Evolutionary conservation across 139 green algal genomes (phyloP).

Genomic region (Ulvella scutata): DNA sequence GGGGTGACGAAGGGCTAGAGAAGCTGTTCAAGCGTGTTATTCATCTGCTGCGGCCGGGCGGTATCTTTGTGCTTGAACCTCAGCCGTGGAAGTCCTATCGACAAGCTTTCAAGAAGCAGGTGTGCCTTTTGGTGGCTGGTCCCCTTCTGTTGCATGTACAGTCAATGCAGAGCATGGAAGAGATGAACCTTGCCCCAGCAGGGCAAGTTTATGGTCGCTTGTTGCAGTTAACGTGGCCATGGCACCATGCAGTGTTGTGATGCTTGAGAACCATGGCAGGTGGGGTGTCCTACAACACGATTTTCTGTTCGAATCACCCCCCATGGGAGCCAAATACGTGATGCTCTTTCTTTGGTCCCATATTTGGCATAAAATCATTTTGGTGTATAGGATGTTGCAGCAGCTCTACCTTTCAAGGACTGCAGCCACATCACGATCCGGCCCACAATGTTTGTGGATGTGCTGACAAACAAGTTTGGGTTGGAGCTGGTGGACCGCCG

Average conservation of each 20-base stretch:
- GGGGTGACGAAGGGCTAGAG: constrained; percentile 59
- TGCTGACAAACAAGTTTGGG: constrained; percentile 28
- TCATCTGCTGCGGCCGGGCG: constrained; percentile 32
- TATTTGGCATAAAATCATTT: too few species aligned
- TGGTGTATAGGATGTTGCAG: constrained; percentile 3
- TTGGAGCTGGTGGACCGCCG: constrained; percentile 36
- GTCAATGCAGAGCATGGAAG: too few species aligned
- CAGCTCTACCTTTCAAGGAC: neutral
- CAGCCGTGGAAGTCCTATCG: constrained; percentile 78
- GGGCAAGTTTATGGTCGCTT: too few species aligned
- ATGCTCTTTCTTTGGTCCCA: too few species aligned
- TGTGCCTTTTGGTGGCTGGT: neutral
- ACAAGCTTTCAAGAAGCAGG: neutral
- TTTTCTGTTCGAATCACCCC: too few species aligned
- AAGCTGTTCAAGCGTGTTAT: constrained; percentile 40
- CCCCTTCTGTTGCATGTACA: neutral
- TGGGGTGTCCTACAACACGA: too few species aligned
- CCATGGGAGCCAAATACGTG: too few species aligned
- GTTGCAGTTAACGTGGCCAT: too few species aligned
- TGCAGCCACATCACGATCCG: constrained; percentile 32
- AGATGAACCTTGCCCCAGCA: too few species aligned
- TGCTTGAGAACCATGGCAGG: too few species aligned
- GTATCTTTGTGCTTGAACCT: constrained; percentile 73
- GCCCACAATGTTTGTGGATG: constrained; percentile 38
- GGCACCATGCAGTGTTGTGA: too few species aligned